Conservation (phyloP, 108 stramenopile species). For the Stephanodiscus minutulus region DNA sequence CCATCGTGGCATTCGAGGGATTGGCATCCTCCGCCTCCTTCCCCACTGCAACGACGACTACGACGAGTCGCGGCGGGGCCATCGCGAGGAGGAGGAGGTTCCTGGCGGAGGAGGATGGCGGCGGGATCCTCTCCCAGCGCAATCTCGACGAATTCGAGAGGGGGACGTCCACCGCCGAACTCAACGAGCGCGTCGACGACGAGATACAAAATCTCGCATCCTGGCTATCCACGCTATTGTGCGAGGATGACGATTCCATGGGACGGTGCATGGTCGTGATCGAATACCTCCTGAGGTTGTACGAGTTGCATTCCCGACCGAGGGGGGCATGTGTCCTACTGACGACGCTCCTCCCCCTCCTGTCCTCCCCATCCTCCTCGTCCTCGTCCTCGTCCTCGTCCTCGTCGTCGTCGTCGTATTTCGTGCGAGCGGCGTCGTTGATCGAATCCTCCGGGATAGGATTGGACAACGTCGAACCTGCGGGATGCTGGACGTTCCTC, state of each 20-base stretch:
- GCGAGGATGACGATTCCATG: background rate
- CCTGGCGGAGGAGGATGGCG: background rate
- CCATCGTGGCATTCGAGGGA: constrained; percentile 40
- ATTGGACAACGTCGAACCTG: constrained; percentile 57
- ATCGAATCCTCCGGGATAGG: constrained; percentile 16
- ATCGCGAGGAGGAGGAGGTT: no score
- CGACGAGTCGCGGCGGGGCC: no score
- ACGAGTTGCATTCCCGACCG: constrained; percentile 68
- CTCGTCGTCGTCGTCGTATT: background rate
- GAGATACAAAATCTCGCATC: constrained; percentile 21
- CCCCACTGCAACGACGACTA: background rate
- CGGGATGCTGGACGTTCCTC: constrained; percentile 59
- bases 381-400: no score
- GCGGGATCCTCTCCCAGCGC: background rate
- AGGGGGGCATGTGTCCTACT: constrained; percentile 42
- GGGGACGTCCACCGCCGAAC: constrained; percentile 30
- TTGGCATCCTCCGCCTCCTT: constrained; percentile 23
- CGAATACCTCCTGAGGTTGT: constrained; percentile 75
- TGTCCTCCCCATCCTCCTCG: background rate
- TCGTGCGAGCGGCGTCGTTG: background rate
- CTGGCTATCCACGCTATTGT: constrained; percentile 12
- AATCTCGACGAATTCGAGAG: constrained; percentile 45
- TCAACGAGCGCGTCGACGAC: constrained; percentile 41
- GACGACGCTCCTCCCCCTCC: constrained; percentile 48
- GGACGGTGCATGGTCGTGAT: constrained; percentile 51